Conservation (phyloP, 768 basidiomycete genomes). For the Cyclocybe aegerita region DNA sequence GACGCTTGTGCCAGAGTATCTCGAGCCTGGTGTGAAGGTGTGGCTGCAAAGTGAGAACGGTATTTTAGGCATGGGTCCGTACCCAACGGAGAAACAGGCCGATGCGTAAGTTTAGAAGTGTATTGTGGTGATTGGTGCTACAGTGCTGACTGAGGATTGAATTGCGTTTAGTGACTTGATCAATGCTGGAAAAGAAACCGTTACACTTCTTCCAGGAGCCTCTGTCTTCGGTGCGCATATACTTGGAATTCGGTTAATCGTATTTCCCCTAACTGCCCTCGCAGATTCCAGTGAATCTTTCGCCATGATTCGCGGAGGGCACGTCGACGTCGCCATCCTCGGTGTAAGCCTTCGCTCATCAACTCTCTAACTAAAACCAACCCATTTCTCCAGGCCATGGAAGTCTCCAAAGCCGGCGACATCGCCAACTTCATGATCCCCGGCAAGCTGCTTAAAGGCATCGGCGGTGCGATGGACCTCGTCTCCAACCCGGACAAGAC, state of each 20-base stretch:
- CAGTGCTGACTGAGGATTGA: constrained; percentile 1
- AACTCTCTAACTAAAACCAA: neutral
- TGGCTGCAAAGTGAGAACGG: constrained; percentile 94
- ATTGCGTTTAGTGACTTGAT: constrained; percentile 68
- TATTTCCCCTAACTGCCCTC: constrained; percentile 6
- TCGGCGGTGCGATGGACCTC: constrained; percentile 96
- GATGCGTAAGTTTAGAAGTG: constrained; percentile 60
- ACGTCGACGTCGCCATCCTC: constrained; percentile 90
- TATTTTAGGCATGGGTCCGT: constrained; percentile 88
- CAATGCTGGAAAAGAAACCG: constrained; percentile 94
- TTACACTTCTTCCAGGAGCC: constrained; percentile 89
- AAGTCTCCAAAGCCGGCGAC: constrained; percentile 91
- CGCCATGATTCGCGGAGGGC: constrained; percentile 97
- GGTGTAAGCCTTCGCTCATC: constrained; percentile 54
- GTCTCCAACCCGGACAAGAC: constrained; percentile 96
- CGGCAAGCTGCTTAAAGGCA: constrained; percentile 89
- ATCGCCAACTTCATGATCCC: constrained; percentile 99
- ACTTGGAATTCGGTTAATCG: neutral
- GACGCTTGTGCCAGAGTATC: constrained; percentile 80
- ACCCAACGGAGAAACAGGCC: constrained; percentile 75
- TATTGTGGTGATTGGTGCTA: neutral
- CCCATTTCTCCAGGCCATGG: constrained; percentile 67
- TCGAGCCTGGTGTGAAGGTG: constrained; percentile 73
- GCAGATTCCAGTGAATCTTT: constrained; percentile 91
- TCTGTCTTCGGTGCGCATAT: constrained; percentile 77